Evolutionary conservation across 208 protist genomes (phyloP), one percentile per base, ranked within the genome.

Genomic region (Trypanosoma boissoni): DNA sequence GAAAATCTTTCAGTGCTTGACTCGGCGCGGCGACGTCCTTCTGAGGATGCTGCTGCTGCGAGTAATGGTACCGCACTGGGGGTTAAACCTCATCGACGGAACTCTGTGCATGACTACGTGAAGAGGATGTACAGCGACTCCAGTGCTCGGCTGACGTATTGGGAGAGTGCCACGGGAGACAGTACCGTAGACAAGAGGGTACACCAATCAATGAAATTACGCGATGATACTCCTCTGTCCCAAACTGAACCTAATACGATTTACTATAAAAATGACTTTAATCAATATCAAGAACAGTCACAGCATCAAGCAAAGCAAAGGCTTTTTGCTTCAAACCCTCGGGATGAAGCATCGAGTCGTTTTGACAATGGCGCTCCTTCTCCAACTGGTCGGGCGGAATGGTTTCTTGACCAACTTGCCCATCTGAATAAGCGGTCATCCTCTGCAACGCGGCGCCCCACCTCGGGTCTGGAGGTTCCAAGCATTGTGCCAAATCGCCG

Each of bases 361-460:
- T n/a, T n/a, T n/a, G n/a, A n/a, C n/a, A n/a, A n/a, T n/a, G n/a
- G n/a, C n/a, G n/a, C n/a, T n/a, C n/a, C n/a, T n/a, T n/a, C n/a
- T n/a, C n/a, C n/a, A n/a, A n/a, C n/a, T n/a, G n/a, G 26, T 37
- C 44, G 48, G 9, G 34, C 37, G 9, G 36, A 64, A 21, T 6
- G 36, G 14, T 55, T 64, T 26, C 45, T 64, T 34, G 46, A 64
- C 18, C 44, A 46, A 48, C 29, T 64, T 26, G 20, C 21, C 9
- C 20, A 43, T 46, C 18, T 16, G 23, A 48, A 46, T 32, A 27
- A 21, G 32, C 58, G 58, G 32, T 64, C 58, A 31, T 64, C 46
- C 37, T 64, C 58, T n/a, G 46, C 46, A 21, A 64, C 44, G 48
- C 58, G 58, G 14, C 58, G 26, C n/a, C 31, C 58, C n/a, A 26